These are phyloP conservation scores for Panaeolus cyanescens DNA, from an alignment of 768 basidiomycete genomes.

Conservation along the genomic window DNA sequence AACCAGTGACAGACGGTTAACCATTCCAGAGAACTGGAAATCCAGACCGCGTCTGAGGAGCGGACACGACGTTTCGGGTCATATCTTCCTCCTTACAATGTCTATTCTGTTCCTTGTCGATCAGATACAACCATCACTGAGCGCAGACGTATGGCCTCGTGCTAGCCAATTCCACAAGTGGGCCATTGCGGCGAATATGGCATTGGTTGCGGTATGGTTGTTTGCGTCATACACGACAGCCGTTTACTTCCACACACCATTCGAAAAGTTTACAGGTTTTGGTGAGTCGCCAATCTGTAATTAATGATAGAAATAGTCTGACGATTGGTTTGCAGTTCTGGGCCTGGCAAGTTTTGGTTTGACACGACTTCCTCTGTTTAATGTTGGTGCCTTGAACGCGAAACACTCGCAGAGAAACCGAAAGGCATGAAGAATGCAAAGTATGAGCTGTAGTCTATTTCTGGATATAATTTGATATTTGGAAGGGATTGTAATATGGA, in stretches of 20 bases:
- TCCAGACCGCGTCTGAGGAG: slow-evolving; percentile 63
- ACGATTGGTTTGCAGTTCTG: slow-evolving; percentile 20
- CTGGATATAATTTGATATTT: too few species aligned
- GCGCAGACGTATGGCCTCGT: slow-evolving; percentile 16
- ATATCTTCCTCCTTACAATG: slow-evolving; percentile 88
- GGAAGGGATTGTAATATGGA: too few species aligned
- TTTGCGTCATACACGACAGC: slow-evolving; percentile 80
- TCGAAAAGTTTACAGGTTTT: slow-evolving; percentile 86
- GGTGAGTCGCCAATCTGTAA: slow-evolving; percentile 47
- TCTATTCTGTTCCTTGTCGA: slow-evolving; percentile 76
- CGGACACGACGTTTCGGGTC: slow-evolving; percentile 94
- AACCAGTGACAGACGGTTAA: slow-evolving; percentile 21
- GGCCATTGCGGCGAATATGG: slow-evolving; percentile 47
- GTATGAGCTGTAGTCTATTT: too few species aligned
- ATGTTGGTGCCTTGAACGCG: neutral
- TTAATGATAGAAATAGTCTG: neutral
- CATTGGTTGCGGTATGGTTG: slow-evolving; percentile 64
- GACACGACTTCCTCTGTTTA: slow-evolving; percentile 15
- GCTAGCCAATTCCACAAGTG: slow-evolving; percentile 48
- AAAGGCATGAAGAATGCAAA: neutral
- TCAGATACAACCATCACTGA: slow-evolving; percentile 64
- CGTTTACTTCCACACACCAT: slow-evolving; percentile 88
- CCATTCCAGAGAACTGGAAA: slow-evolving; percentile 44
- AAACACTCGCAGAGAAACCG: neutral
- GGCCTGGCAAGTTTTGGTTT: slow-evolving; percentile 29